Conservation (phyloP, 495 filamentous ascomycete genomes). For the Daldinia loculata region DNA sequence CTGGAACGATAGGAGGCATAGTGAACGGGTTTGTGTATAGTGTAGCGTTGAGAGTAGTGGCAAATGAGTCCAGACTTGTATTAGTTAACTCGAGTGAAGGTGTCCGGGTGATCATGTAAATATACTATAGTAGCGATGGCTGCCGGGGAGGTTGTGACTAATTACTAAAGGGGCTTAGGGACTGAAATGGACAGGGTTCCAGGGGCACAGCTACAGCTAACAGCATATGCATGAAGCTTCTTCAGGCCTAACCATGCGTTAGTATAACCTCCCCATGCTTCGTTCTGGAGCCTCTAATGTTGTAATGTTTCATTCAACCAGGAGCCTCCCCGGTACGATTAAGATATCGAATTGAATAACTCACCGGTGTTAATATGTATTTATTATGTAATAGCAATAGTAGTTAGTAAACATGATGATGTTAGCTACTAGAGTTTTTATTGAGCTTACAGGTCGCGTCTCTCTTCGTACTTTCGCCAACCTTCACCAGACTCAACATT, state of each 20-base stretch:
- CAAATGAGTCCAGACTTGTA: background rate
- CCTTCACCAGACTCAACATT: background rate
- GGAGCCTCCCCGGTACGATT: background rate
- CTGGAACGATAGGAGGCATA: conserved; percentile 22
- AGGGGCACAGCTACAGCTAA: background rate
- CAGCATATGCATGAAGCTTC: background rate
- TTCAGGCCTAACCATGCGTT: background rate
- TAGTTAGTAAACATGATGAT: background rate
- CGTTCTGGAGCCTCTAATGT: background rate
- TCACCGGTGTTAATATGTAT: background rate
- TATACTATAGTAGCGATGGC: background rate
- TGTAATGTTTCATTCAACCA: background rate
- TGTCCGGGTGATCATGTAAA: background rate
- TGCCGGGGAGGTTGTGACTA: background rate
- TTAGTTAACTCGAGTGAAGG: background rate
- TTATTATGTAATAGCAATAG: background rate
- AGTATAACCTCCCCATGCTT: background rate
- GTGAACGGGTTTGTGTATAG: background rate
- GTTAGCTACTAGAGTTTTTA: background rate
- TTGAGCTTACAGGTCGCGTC: background rate
- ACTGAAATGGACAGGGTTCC: background rate
- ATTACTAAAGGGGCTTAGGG: background rate
- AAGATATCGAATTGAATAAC: background rate
- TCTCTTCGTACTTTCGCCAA: background rate
- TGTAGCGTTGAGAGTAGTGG: background rate